Percentiles rank a stretch among this genome's conserved stretches.
These are phyloP conservation scores for Psophocarpus tetragonolobus DNA, from an alignment of 306 rosid genomes.

Conservation along the genomic window DNA sequence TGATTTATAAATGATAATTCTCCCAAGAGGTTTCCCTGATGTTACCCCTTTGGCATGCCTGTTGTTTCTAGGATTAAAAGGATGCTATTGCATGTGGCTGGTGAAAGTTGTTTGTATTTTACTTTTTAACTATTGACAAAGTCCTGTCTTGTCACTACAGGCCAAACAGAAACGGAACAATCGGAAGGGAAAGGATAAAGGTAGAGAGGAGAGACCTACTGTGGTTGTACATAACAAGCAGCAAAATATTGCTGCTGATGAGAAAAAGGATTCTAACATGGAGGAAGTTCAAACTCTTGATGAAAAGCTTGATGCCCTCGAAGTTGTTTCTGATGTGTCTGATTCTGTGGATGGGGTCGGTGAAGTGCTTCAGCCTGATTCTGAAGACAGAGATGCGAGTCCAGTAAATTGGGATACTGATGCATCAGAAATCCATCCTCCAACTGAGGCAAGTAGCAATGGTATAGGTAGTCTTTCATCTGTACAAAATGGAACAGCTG, in stretches of 20 bases:
- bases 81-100: constrained; percentile 5
- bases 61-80: neutral
- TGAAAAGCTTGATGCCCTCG: constrained; percentile 67
- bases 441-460: constrained; percentile 66
- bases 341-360: constrained; percentile 78
- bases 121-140: constrained; percentile 23
- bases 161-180: constrained; percentile 91
- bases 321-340: constrained; percentile 79
- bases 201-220: constrained; percentile 64
- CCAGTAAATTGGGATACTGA: constrained; percentile 94
- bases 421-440: constrained; percentile 85
- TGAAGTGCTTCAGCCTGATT: constrained; percentile 73
- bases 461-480: constrained; percentile 58
- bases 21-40: constrained; percentile 10
- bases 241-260: constrained; percentile 50
- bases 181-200: constrained; percentile 86
- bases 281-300: constrained; percentile 58
- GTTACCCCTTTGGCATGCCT: constrained; percentile 9
- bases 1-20: constrained; percentile 6
- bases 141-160: constrained; percentile 46
- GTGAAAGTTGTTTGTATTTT: neutral
- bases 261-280: constrained; percentile 48
- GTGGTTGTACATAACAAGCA: constrained; percentile 47
- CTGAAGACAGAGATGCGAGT: constrained; percentile 87
- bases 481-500: constrained; percentile 64